Evolutionary conservation across 176 grass and related monocot species (phyloP).

Genomic region (Rhynchospora tenuis): DNA sequence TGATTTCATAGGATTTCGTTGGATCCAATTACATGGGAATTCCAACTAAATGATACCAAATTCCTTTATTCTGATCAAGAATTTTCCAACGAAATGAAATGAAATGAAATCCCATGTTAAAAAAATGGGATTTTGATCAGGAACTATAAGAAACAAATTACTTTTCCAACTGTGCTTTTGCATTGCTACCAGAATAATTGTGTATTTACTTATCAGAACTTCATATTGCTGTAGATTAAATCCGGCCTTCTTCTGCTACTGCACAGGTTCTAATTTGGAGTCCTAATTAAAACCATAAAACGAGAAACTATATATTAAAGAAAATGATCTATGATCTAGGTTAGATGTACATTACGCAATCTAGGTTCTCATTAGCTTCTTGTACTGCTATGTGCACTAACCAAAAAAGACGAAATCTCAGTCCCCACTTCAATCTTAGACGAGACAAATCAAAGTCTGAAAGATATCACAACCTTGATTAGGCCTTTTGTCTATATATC

Average conservation of each 20-base stretch:
- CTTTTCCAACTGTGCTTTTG: neutral
- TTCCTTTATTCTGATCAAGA: too few species aligned
- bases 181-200: neutral
- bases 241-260: neutral
- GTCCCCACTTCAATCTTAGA: too few species aligned
- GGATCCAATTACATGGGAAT: too few species aligned
- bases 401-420: too few species aligned
- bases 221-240: neutral
- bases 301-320: neutral
- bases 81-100: too few species aligned
- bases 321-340: neutral
- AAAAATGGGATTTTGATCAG: too few species aligned
- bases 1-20: too few species aligned
- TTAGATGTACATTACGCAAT: neutral
- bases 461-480: too few species aligned
- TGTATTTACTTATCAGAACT: neutral
- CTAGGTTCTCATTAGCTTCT: neutral
- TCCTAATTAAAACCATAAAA: neutral
- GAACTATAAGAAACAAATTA: neutral
- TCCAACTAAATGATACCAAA: too few species aligned
- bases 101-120: too few species aligned
- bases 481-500: too few species aligned
- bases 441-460: too few species aligned
- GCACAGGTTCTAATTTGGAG: neutral
- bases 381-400: neutral